Base-by-base conservation (phyloP, 139 green algal genomes). In the Trebouxia sp. region DNA sequence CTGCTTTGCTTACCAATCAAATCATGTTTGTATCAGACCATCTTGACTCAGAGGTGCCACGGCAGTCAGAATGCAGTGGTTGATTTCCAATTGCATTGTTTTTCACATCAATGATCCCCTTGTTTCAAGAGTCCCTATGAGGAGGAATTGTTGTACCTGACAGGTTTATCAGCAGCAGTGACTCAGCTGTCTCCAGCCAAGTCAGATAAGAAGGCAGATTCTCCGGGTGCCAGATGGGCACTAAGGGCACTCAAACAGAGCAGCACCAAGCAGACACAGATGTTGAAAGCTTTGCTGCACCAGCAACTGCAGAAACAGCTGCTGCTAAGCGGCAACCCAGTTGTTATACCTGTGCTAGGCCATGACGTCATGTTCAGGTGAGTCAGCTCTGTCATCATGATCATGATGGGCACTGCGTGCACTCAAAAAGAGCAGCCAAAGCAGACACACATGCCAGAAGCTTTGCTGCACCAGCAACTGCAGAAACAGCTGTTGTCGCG, bases 291-390 rank as follows among this genome's bases (percentile, higher is more conserved):
- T 39, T 35, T 77, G 9, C 69, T 77, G 12, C 37, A 37, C 12
- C 69, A 77, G 69, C 38, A 56, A 11, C 41, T 77, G 41, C 69
- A 77, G 26, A 77, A 77, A 24, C 69, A 77, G 26, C 12, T 77
- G 41, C n/a, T 83, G 37, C 65, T 93, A 58, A 35, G 41, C 28
- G 91, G 92, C 77, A 90, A 89, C 28, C 58, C 84, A 20, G 62
- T 91, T 42, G 32, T 74, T 7, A 47, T 93, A 42, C 87, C 87
- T 1, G 58, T 93, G 28, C 62, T 93, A 65, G 91, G 90, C 0
- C 75, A 78, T 72, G 39, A 30, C 67, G 84, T 47, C 80, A 35
- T 76, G 48, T 80, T 32, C 45, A 51, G 67, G 69, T 67, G 37
- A 43, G 48, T 30, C 12, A 10, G 45, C 35, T 38, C 28, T 14